Base-by-base conservation (phyloP, 441 rosid genomes). In the Pelargonium cotyledonis region DNA sequence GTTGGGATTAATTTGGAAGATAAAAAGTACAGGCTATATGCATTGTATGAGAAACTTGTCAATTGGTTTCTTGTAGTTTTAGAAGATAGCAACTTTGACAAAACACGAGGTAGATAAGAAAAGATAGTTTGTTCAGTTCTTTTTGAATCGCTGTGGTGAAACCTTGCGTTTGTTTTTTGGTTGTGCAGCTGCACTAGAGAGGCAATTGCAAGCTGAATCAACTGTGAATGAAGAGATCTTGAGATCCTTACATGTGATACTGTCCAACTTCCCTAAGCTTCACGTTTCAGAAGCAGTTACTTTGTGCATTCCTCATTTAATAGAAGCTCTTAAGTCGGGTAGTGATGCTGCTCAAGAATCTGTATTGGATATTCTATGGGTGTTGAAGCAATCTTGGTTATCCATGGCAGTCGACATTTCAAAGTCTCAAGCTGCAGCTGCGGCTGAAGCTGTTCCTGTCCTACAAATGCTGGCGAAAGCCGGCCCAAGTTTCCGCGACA, bases 281-380 rank as follows among this genome's bases (percentile, higher is more conserved):
- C 91, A 90, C 66, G 72, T 78, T 38, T 91, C 97, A 23, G 98
- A 92, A 75, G 96, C 95, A 12, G 90, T 97, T 8, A 91, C 96
- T 5, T 74, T 83, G 4, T 89, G 89, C 47, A 88, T 94, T 64
- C 96, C 96, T 35, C 89, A 84, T 74, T 70, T 94, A 70, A 83
- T 94, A 75, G 88, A 83, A 82, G 95, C 90, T 15, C 81, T 94
- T 61, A 91, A 87, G 73, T 81, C 93, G 29, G 93, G 91, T n/a
- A 83, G 81, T 41, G 92, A 87, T 68, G 85, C 82, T 40, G 95
- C 92, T 65, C 90, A 86, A 75, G 93, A 86, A 55, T 77, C 87
- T 46, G 97, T 88, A 14, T 69, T 94, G 67, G 98, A 94, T 65
- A 94, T 92, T 58, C 64, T 94, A 12, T 86, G 90, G 79, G 80